These are phyloP conservation scores for Eucalyptus tenuipes DNA, from an alignment of 345 rosid genomes.

Conservation along the genomic window DNA sequence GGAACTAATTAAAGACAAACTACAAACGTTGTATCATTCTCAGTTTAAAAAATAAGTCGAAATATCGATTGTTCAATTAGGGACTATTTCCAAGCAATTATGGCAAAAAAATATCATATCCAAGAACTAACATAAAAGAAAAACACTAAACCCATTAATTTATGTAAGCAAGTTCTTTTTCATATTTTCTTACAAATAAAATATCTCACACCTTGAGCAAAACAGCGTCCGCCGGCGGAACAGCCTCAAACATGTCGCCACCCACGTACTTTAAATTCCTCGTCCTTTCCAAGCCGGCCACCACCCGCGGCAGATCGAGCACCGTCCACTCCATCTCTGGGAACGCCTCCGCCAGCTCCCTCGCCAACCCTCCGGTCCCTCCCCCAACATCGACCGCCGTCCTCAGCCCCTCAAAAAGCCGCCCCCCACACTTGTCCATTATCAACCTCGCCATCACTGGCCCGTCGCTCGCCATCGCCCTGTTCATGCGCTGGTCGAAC, in stretches of 20 bases:
- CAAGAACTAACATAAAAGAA: not conserved
- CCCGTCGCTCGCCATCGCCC: slow-evolving; percentile 21
- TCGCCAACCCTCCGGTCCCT: slow-evolving; percentile 26
- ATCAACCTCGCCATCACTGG: slow-evolving; percentile 1
- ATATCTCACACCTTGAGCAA: slow-evolving; percentile 15
- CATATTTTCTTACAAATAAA: not conserved
- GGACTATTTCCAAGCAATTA: not conserved
- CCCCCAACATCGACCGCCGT: slow-evolving; percentile 32
- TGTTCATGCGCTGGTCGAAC: slow-evolving; percentile 3
- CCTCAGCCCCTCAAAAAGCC: slow-evolving; percentile 14
- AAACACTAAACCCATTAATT: not conserved
- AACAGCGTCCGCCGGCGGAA: slow-evolving; percentile 24
- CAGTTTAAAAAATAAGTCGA: not conserved
- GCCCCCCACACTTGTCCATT: not conserved
- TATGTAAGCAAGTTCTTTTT: not conserved
- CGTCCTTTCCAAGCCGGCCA: not conserved
- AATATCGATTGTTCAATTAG: not conserved
- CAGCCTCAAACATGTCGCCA: slow-evolving; percentile 31
- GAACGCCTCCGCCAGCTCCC: slow-evolving; percentile 8
- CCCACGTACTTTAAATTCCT: slow-evolving; percentile 10
- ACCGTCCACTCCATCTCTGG: slow-evolving; percentile 23
- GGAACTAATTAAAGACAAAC: not conserved
- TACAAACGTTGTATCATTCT: not conserved
- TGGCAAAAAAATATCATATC: not conserved
- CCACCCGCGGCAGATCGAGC: slow-evolving; percentile 26